Conservation (phyloP, 2,329 filamentous ascomycete genomes). For the Sporothrix humicola region DNA sequence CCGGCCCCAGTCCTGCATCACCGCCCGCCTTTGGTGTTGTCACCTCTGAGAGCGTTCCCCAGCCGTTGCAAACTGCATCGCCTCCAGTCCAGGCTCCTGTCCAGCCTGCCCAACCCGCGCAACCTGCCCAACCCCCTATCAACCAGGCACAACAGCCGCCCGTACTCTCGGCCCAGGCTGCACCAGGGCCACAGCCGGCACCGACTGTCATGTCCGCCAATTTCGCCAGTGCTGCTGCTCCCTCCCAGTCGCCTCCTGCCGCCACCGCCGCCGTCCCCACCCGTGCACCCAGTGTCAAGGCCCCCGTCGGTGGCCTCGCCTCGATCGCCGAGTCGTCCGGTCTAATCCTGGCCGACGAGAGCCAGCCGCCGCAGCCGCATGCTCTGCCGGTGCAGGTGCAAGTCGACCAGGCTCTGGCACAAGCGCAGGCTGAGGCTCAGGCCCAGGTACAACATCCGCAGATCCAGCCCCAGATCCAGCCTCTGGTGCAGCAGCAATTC, state of each 20-base stretch:
- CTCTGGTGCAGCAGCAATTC: background rate
- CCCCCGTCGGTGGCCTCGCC: background rate
- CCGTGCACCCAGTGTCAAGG: background rate
- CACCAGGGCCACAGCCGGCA: background rate
- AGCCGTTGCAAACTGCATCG: background rate
- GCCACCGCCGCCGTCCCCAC: background rate
- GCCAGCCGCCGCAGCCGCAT: conserved; percentile 8
- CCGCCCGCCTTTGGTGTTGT: background rate
- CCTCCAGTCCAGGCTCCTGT: background rate
- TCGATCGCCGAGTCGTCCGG: conserved; percentile 41
- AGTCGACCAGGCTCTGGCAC: background rate
- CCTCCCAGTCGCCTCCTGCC: background rate
- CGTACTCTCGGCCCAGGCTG: background rate
- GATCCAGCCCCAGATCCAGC: background rate
- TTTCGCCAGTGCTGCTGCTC: conserved; percentile 4
- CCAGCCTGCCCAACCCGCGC: background rate
- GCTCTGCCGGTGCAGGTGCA: background rate
- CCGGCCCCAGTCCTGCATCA: background rate
- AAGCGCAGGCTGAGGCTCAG: background rate
- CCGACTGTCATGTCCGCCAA: conserved; percentile 21
- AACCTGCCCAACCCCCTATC: background rate
- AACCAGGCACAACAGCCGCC: background rate
- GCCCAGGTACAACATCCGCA: conserved; percentile 11
- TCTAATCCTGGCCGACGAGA: conserved; percentile 41
- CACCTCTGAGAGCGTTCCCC: background rate